Evolutionary conservation across 2,329 filamentous ascomycete species (phyloP), one percentile per base, ranked within the genome.

Genomic region (Bimuria novae-zelandiae): DNA sequence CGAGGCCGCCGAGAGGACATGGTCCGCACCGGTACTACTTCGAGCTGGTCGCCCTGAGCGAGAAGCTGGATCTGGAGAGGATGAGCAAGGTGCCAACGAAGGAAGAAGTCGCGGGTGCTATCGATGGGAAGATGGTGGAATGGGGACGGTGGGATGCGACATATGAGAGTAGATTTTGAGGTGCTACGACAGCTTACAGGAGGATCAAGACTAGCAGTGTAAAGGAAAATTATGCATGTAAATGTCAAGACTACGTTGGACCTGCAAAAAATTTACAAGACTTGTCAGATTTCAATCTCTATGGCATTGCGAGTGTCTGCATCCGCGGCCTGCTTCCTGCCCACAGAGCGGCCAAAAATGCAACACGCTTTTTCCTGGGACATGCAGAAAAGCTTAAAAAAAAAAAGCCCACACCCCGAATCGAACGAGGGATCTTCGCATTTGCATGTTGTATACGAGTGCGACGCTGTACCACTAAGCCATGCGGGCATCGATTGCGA

Each of bases 11-110:
- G 29, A 61, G 80, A 47, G 81, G 81, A 22, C 77, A 83, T 57
- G 81, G 81, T 0, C 72, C 74, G 19, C 80, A 84, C 64, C 71
- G 81, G 51, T 84, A 82, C 49, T 80, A 81, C 64, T 83, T 75
- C 52, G 71, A 80, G 55, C 63, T 83, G 14, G 62, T 83, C 44
- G 80, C 78, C 3, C 63, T 84, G 46, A 78, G 68, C 7, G 72
- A 78, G 49, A 67, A 73, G 7, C 59, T 84, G 23, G 73, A 79
- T 49, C 59, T 65, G 16, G 62, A 56, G 2, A 62, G 75, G 29
- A 57, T 80, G 35, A 73, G 68, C 17, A 60, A 69, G 1, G 65
- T 71, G 52, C 74, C 76, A 8, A 78, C 73, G 1, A 75, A 72
- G 41, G 75, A 78, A 32, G 76, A 80, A 49, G 63, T 83, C 16